Evolutionary conservation across 345 rosid genomes (phyloP).

Genomic region (Geranium brycei): DNA sequence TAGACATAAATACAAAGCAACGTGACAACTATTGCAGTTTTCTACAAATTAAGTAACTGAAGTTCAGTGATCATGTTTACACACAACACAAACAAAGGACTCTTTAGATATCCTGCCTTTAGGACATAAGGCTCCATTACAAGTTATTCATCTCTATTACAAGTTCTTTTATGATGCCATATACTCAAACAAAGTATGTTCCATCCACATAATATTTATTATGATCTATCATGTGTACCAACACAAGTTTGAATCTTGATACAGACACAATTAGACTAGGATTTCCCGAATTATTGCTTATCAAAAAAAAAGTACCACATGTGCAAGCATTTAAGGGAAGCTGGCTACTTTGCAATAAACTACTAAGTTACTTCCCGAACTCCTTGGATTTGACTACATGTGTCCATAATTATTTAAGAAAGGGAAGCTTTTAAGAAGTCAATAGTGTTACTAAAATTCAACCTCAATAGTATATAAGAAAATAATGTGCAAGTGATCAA

Average conservation of each 20-base stretch:
- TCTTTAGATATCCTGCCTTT: neutral
- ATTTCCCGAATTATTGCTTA: no score
- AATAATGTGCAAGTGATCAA: neutral
- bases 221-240: no score
- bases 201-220: neutral
- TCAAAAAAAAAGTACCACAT: no score
- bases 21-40: neutral
- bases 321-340: no score
- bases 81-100: neutral
- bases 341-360: no score
- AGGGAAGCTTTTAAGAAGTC: neutral
- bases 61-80: neutral
- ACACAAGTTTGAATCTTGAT: no score
- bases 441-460: no score
- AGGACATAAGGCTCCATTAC: neutral
- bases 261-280: no score
- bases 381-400: no score
- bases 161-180: neutral
- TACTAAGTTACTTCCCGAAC: no score
- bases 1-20: neutral
- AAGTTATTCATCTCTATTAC: neutral
- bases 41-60: neutral
- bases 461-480: no score
- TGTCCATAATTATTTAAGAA: no score
- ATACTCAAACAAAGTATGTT: neutral